Percentiles rank a stretch among this genome's conserved stretches.
phyloP scores from a whole-genome alignment of 805 yeast species.

The Isabelozyma heimii region DNA sequence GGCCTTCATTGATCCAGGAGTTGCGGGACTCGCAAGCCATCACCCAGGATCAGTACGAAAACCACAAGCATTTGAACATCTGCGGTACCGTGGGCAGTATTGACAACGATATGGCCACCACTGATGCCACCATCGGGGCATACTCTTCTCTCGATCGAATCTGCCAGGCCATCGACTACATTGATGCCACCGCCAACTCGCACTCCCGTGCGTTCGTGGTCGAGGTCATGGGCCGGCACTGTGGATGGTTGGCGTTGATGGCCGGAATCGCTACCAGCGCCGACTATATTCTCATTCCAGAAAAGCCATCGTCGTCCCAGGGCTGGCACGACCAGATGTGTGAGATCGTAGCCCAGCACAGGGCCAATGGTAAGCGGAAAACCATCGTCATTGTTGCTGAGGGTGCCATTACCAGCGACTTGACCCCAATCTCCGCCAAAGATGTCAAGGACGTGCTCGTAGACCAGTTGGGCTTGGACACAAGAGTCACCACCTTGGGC shows the following conservation, averaged over 20 bases:
- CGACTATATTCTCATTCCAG: constrained; percentile 92
- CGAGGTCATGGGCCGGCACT: constrained; percentile 99
- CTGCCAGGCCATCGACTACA: constrained; percentile 91
- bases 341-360: constrained; percentile 71
- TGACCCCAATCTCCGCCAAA: constrained; percentile 76
- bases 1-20: constrained; percentile 86
- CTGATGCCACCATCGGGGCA: constrained; percentile 97
- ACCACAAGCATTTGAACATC: constrained; percentile 72
- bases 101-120: constrained; percentile 96
- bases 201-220: constrained; percentile 97
- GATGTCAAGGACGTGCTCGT: constrained; percentile 81
- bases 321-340: constrained; percentile 83
- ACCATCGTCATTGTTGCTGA: constrained; percentile 97
- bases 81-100: constrained; percentile 96
- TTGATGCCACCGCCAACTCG: constrained; percentile 95
- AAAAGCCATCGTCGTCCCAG: constrained; percentile 74
- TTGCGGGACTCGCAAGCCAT: constrained; percentile 55
- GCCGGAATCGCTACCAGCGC: constrained; percentile 97
- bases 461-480: constrained; percentile 77
- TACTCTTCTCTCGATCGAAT: constrained; percentile 90
- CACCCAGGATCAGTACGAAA: constrained; percentile 55
- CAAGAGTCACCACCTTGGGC: constrained; percentile 92
- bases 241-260: constrained; percentile 98
- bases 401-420: constrained; percentile 86
- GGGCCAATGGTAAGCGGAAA: constrained; percentile 86